Base-by-base conservation (phyloP, 306 rosid species). In the Vigna radiata region DNA sequence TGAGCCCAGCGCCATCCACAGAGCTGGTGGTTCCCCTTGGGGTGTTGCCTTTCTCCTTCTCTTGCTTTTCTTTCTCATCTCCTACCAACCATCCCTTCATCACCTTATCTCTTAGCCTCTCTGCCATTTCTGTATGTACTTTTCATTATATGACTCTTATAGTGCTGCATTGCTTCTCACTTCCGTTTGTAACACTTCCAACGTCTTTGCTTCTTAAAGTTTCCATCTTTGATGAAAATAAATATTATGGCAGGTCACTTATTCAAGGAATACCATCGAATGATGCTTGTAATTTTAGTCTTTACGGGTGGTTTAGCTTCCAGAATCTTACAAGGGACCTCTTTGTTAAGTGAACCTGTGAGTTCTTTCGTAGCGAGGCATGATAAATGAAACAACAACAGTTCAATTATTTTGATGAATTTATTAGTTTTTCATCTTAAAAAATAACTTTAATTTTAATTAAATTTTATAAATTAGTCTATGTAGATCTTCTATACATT, bases 1-100 rank as follows among this genome's bases (percentile, higher is more conserved):
- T 70, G 91, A 91, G 72, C 96, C 96, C 0, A 46, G 75, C 61
- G 90, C 93, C 43, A 88, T 90, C 63, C 93, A 88, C 70, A 79
- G 88, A 56, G 91, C 91, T 17, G 91, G 96, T 7, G 96, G 89
- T 37, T 91, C 96, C 11, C 90, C 96, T 53, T 89, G 93, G 92
- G 96, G 94, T 29, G 88, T 91, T 70, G 94, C 94, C 52, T 83
- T 87, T 76, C 55, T 91, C 1, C 87, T 89, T 4, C 21, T 83
- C 0, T 25, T 87, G 11, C 90, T 89, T 39, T 81, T 86, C 76
- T 77, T 91, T 52, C 94, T 91, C 73, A 89, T 91, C 48, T 79
- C 94, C 52, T 89, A 79, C 79, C 94, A 89, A 49, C 96, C 96
- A 17, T 89, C 96, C 39, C 68, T 88, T 37, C 82, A 77, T 79